phyloP scores from a whole-genome alignment of 2,329 filamentous ascomycete species.

The Microdochium nivale region DNA sequence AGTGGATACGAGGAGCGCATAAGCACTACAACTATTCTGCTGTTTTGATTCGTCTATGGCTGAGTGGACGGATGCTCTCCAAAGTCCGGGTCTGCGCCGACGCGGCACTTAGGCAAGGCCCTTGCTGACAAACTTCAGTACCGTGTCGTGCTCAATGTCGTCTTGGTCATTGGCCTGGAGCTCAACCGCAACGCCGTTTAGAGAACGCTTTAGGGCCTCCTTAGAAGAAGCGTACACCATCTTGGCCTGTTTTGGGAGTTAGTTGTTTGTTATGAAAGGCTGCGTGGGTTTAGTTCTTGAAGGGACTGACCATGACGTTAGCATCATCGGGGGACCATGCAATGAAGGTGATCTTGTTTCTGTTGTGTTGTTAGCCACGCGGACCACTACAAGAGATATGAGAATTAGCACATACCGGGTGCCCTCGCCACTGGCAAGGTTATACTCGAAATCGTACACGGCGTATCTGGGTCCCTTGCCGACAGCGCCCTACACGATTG shows the following conservation, averaged over 20 bases:
- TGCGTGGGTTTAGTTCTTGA: neutral
- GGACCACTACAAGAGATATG: neutral
- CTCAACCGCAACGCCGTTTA: slow-evolving; percentile 67
- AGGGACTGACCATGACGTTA: slow-evolving; percentile 56
- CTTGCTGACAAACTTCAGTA: slow-evolving; percentile 61
- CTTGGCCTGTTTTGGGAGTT: slow-evolving; percentile 52
- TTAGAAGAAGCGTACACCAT: slow-evolving; percentile 90
- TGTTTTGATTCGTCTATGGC: neutral
- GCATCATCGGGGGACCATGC: slow-evolving; percentile 79
- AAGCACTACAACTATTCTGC: neutral
- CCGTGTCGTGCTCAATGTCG: slow-evolving; percentile 69
- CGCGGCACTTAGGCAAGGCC: slow-evolving; percentile 37
- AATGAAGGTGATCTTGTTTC: slow-evolving; percentile 74
- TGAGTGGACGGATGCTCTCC: neutral
- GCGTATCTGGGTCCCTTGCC: slow-evolving; percentile 72
- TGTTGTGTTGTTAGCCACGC: slow-evolving; percentile 15
- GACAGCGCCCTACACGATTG: slow-evolving; percentile 36
- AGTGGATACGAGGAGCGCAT: too few species aligned
- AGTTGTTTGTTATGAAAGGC: slow-evolving; percentile 4
- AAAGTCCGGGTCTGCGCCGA: neutral
- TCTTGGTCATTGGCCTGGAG: slow-evolving; percentile 78
- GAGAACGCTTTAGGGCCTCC: slow-evolving; percentile 71
- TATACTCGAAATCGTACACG: slow-evolving; percentile 79
- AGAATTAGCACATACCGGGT: slow-evolving; percentile 41
- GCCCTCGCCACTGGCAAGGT: slow-evolving; percentile 63